Conservation (phyloP, 306 rosid genomes). For the Senna tora region DNA sequence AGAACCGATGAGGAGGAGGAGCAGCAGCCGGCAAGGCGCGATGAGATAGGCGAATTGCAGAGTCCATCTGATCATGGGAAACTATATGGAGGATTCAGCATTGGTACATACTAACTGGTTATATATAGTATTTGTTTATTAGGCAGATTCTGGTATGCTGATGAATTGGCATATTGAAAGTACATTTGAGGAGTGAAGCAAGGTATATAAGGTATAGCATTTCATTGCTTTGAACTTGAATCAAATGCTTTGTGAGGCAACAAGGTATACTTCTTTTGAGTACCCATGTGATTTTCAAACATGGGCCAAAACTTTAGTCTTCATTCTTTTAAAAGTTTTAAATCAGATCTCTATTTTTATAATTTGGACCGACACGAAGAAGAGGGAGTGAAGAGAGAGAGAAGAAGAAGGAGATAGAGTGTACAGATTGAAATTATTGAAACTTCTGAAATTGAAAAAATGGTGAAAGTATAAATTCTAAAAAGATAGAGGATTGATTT, state of each 20-base stretch:
- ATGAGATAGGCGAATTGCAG: slow-evolving; percentile 28
- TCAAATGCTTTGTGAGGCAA: slow-evolving; percentile 16
- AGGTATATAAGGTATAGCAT: slow-evolving; percentile 18
- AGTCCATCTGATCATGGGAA: slow-evolving; percentile 38
- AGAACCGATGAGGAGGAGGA: background rate
- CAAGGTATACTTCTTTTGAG: background rate
- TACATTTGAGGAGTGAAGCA: slow-evolving; percentile 20
- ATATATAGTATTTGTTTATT: background rate
- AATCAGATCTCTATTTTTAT: too few species aligned
- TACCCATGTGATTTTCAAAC: background rate
- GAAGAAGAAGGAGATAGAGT: too few species aligned
- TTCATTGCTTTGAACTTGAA: slow-evolving; percentile 7
- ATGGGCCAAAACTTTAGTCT: too few species aligned
- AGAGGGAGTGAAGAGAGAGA: too few species aligned
- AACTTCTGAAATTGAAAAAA: too few species aligned
- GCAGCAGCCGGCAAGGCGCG: background rate
- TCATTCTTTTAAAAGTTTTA: too few species aligned
- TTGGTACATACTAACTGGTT: background rate
- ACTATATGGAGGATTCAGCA: background rate
- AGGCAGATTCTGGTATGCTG: background rate
- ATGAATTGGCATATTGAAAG: background rate
- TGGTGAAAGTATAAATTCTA: too few species aligned
- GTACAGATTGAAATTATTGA: too few species aligned
- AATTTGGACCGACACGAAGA: too few species aligned
- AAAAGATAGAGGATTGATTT: too few species aligned